Percentiles rank a stretch among this genome's conserved stretches.
Conservation (phyloP, 1,284 basidiomycete genomes). For the Microbotryum intermedium region DNA sequence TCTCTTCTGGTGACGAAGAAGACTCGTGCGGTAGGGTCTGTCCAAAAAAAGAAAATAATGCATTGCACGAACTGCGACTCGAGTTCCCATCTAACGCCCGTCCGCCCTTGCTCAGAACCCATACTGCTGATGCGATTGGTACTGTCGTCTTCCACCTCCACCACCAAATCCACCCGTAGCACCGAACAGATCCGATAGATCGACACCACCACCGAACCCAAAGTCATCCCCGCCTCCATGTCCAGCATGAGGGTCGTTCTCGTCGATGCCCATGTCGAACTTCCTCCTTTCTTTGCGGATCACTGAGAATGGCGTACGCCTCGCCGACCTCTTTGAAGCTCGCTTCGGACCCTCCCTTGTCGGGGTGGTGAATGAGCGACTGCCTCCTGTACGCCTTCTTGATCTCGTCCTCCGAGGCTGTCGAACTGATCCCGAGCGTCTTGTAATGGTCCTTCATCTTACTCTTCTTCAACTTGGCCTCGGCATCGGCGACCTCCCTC, state of each 20-base stretch:
- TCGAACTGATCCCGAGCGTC: conserved; percentile 19
- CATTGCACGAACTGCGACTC: too few species aligned
- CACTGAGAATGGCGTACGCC: conserved; percentile 65
- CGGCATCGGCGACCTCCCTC: conserved; percentile 63
- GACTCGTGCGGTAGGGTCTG: too few species aligned
- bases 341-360: conserved; percentile 50
- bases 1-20: too few species aligned
- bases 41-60: too few species aligned
- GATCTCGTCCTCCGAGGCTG: conserved; percentile 56
- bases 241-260: conserved; percentile 15
- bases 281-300: conserved; percentile 57
- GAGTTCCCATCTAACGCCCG: too few species aligned
- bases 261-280: conserved; percentile 34
- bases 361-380: conserved; percentile 68
- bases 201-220: conserved; percentile 12
- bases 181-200: neutral
- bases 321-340: conserved; percentile 69
- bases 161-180: neutral
- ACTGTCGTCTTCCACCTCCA: neutral
- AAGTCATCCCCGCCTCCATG: neutral
- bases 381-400: conserved; percentile 57
- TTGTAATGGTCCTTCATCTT: conserved; percentile 54
- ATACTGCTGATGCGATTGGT: too few species aligned
- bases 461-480: conserved; percentile 65
- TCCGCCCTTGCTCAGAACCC: too few species aligned